Conservation (phyloP, 2,329 filamentous ascomycete species). For the Alternaria postmessia region DNA sequence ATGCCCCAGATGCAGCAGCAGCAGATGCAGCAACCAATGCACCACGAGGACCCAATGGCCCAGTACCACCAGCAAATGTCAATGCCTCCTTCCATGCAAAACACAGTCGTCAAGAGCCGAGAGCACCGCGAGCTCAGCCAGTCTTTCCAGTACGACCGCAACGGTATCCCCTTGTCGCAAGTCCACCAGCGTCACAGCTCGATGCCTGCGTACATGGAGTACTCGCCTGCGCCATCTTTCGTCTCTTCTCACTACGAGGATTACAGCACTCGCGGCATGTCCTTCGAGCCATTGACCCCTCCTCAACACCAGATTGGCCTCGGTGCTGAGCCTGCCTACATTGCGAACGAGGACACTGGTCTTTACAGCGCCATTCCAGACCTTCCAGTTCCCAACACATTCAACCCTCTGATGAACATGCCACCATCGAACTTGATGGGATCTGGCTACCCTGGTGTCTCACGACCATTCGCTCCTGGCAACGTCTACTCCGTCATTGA, state of each 20-base stretch:
- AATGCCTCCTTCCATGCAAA: conserved; percentile 76
- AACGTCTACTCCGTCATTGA: conserved; percentile 97
- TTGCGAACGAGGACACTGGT: conserved; percentile 96
- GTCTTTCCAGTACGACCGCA: conserved; percentile 88
- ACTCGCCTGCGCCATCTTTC: conserved; percentile 96
- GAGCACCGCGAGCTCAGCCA: conserved; percentile 81
- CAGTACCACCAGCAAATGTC: conserved; percentile 78
- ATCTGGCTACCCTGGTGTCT: conserved; percentile 77
- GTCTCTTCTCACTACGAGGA: conserved; percentile 99
- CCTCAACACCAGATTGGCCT: conserved; percentile 87
- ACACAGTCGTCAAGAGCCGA: conserved; percentile 78
- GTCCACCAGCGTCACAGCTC: conserved; percentile 92
- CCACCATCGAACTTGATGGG: conserved; percentile 84
- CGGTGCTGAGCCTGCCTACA: conserved; percentile 90
- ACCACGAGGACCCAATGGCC: conserved; percentile 71
- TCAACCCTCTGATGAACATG: conserved; percentile 90
- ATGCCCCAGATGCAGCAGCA: conserved; percentile 52
- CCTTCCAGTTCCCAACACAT: conserved; percentile 75
- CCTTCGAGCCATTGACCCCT: conserved; percentile 95
- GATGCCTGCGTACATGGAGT: conserved; percentile 99
- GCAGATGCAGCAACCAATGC: conserved; percentile 59
- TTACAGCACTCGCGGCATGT: conserved; percentile 94
- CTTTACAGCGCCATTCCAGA: conserved; percentile 96
- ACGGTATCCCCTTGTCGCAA: conserved; percentile 83
- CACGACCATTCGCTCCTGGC: conserved; percentile 71